Percentiles rank a stretch among this genome's conserved stretches.
These are phyloP conservation scores for Isoetes engelmannii DNA, from an alignment of 83 land plant genomes.

Conservation along the genomic window DNA sequence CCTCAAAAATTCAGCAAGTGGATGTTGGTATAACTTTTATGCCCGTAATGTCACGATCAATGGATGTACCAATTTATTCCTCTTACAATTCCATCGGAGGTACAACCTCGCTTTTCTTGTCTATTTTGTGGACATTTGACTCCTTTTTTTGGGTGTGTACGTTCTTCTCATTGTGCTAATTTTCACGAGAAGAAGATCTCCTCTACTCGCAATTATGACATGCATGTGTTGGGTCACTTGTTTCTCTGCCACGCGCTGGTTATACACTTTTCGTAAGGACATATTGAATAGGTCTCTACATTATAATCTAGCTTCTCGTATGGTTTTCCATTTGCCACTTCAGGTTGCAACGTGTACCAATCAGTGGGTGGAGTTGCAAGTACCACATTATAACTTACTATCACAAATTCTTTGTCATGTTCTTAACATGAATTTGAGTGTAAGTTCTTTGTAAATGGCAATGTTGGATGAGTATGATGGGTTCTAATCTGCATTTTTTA, in stretches of 20 bases:
- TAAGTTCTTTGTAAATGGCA: slow-evolving; percentile 13
- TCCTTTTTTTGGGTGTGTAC: no score
- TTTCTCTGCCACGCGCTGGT: slow-evolving; percentile 31
- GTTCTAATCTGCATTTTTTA: slow-evolving; percentile 5
- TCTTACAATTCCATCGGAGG: no score
- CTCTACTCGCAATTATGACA: no score
- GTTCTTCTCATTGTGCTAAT: no score
- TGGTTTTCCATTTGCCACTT: background rate
- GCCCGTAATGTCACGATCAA: no score
- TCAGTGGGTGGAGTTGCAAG: slow-evolving; percentile 47
- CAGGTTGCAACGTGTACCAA: slow-evolving; percentile 44
- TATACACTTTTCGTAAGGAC: slow-evolving; percentile 42
- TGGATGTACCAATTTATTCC: no score
- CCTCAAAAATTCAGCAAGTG: no score
- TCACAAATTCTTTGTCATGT: slow-evolving; percentile 46
- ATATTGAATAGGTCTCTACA: slow-evolving; percentile 39
- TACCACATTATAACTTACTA: slow-evolving; percentile 20
- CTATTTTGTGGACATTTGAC: no score
- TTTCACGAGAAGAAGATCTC: no score
- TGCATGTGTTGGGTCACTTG: slow-evolving; percentile 41
- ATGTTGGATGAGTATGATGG: background rate
- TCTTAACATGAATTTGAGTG: slow-evolving; percentile 45
- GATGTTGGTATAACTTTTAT: no score
- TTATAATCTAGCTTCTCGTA: background rate
- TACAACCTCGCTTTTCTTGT: background rate